Percentiles rank a stretch among this genome's conserved stretches.
phyloP scores from a whole-genome alignment of 83 land plant genomes.

The Larix sibirica region DNA sequence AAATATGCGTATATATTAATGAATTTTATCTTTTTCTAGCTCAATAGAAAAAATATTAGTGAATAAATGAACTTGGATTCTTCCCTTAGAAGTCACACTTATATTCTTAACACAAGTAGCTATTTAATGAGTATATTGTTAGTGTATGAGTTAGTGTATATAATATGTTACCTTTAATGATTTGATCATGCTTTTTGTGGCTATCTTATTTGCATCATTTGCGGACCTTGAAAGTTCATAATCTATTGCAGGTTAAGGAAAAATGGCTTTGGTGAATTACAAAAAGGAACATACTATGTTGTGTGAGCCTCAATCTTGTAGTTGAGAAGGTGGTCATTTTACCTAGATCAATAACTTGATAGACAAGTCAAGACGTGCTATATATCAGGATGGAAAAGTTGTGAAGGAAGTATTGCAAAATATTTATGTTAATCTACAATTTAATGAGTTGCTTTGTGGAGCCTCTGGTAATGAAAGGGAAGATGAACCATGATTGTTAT shows the following conservation, averaged over 20 bases:
- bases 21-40: too few species aligned
- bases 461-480: background rate
- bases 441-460: background rate
- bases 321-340: background rate
- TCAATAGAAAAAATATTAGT: too few species aligned
- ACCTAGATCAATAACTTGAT: background rate
- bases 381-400: background rate
- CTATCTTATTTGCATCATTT: conserved; percentile 52
- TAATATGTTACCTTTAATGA: background rate
- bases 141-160: background rate
- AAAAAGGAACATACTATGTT: conserved; percentile 73
- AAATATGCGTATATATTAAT: too few species aligned
- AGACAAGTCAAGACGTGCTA: background rate
- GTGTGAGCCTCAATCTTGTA: background rate
- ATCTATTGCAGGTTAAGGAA: conserved; percentile 32
- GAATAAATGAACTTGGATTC: background rate
- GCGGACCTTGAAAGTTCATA: conserved; percentile 72
- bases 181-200: background rate
- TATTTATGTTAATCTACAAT: background rate
- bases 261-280: conserved; percentile 57
- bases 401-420: background rate
- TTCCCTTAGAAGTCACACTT: background rate
- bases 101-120: background rate
- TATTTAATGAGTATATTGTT: background rate
- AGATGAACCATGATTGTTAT: too few species aligned